These are phyloP conservation scores for Phytopythium montanum DNA, from an alignment of 352 stramenopile species.

Conservation along the genomic window DNA sequence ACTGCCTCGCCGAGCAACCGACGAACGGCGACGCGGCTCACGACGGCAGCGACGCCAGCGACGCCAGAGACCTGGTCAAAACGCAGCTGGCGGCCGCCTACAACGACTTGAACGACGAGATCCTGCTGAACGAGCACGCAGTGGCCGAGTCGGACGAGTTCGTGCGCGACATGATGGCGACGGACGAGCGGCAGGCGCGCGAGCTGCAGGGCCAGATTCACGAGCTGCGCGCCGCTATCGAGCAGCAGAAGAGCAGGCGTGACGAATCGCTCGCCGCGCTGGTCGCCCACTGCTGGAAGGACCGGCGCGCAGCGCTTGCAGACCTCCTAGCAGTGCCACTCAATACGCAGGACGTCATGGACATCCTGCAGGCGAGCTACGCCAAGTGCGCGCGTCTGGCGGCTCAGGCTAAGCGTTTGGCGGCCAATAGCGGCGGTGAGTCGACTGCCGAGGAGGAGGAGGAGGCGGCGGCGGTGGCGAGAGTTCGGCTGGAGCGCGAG, in stretches of 20 bases:
- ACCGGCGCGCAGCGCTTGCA: neutral
- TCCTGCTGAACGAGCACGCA: slow-evolving; percentile 35
- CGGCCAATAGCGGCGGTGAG: neutral
- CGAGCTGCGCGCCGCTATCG: slow-evolving; percentile 30
- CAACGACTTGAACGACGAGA: slow-evolving; percentile 33
- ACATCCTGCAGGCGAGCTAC: slow-evolving; percentile 9
- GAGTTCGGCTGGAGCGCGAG: neutral
- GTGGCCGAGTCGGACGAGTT: slow-evolving; percentile 23
- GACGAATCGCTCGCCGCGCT: slow-evolving; percentile 42
- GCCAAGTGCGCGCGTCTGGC: slow-evolving; percentile 10
- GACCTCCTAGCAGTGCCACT: slow-evolving; percentile 5
- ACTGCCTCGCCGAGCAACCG: neutral
- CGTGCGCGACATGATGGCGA: slow-evolving; percentile 18
- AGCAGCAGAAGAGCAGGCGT: slow-evolving; percentile 23
- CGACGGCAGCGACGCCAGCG: slow-evolving; percentile 5
- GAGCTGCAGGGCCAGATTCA: slow-evolving; percentile 34
- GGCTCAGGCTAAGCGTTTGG: slow-evolving; percentile 6
- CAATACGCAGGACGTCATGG: slow-evolving; percentile 2
- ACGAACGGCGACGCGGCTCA: neutral
- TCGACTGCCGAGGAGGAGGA: neutral
- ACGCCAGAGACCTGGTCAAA: slow-evolving; percentile 10
- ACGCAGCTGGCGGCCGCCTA: slow-evolving; percentile 20
- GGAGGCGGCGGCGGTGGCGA: too few relatives aligned
- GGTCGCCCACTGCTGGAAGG: slow-evolving; percentile 26
- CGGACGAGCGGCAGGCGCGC: slow-evolving; percentile 16